A percentile compares a stretch with the other conserved stretches of the same genome.
phyloP scores from a whole-genome alignment of 2,329 filamentous ascomycete species.

The Aspergillus niger region DNA sequence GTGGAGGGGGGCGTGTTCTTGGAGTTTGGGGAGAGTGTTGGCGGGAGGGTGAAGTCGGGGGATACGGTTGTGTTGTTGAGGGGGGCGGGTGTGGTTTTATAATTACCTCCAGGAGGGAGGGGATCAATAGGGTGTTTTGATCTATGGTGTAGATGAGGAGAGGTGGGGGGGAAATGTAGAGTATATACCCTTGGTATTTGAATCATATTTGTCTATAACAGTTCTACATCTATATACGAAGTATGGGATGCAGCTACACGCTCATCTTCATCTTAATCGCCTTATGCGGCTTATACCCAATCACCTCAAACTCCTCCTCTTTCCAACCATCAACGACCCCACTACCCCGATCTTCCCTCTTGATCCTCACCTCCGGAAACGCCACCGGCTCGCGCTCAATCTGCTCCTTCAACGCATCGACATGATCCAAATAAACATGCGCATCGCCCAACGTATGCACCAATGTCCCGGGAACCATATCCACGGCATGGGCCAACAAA shows the following conservation, averaged over 20 bases:
- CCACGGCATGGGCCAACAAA: constrained; percentile 87
- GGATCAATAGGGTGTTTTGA: no score
- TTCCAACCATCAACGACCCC: constrained; percentile 95
- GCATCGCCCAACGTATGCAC: constrained; percentile 97
- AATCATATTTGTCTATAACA: constrained; percentile 8
- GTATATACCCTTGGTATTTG: constrained; percentile 1
- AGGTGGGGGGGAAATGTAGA: no score
- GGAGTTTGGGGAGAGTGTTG: constrained; percentile 86
- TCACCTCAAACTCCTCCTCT: constrained; percentile 80
- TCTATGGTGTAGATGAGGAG: no score
- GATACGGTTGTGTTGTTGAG: constrained; percentile 88
- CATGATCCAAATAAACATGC: constrained; percentile 93
- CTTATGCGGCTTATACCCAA: constrained; percentile 89
- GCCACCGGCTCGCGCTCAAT: constrained; percentile 74
- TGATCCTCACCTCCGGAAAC: constrained; percentile 79
- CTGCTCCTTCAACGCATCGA: constrained; percentile 82
- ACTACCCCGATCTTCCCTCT: constrained; percentile 65
- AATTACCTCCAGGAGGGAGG: no score
- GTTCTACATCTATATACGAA: neutral
- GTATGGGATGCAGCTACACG: constrained; percentile 55
- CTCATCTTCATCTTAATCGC: constrained; percentile 98
- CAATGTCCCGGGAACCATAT: constrained; percentile 80
- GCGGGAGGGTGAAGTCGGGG: constrained; percentile 69
- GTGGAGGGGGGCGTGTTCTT: constrained; percentile 85
- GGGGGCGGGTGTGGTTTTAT: constrained; percentile 74